Evolutionary conservation across 352 stramenopile genomes (phyloP).

Genomic region (Thalassiosira hispida): DNA sequence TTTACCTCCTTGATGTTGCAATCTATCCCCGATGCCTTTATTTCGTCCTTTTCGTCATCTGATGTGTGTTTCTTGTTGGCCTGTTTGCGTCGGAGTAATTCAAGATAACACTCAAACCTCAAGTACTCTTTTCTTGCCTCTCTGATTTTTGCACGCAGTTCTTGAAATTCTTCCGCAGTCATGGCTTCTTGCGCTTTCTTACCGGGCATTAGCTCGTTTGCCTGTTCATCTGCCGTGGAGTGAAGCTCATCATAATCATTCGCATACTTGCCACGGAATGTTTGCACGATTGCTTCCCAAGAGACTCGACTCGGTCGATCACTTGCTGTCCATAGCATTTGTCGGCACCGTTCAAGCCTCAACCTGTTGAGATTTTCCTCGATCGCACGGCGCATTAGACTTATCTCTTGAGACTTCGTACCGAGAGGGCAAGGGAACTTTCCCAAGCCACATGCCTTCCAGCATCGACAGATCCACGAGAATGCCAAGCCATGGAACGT

Average conservation of each 20-base stretch:
- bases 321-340: slow-evolving; percentile 9
- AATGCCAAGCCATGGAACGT: slow-evolving; percentile 47
- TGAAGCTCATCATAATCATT: slow-evolving; percentile 2
- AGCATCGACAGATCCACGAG: slow-evolving; percentile 35
- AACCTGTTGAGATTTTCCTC: slow-evolving; percentile 19
- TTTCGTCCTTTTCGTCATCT: no score
- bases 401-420: slow-evolving; percentile 19
- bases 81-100: neutral
- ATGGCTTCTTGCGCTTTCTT: slow-evolving; percentile 2
- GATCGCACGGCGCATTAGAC: slow-evolving; percentile 36
- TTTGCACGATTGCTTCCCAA: slow-evolving; percentile 16
- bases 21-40: no score
- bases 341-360: slow-evolving; percentile 24
- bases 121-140: neutral
- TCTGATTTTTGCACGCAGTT: neutral
- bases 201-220: neutral
- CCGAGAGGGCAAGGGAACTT: slow-evolving; percentile 11
- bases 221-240: neutral
- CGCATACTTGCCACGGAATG: slow-evolving; percentile 1
- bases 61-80: no score
- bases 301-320: slow-evolving; percentile 1
- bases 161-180: slow-evolving; percentile 2
- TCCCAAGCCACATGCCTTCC: slow-evolving; percentile 26
- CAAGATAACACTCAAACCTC: slow-evolving; percentile 5
- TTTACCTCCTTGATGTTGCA: neutral